These are phyloP conservation scores for Backusella mclennaniae DNA, from an alignment of 192 early-diverging fungal genomes.

Conservation along the genomic window DNA sequence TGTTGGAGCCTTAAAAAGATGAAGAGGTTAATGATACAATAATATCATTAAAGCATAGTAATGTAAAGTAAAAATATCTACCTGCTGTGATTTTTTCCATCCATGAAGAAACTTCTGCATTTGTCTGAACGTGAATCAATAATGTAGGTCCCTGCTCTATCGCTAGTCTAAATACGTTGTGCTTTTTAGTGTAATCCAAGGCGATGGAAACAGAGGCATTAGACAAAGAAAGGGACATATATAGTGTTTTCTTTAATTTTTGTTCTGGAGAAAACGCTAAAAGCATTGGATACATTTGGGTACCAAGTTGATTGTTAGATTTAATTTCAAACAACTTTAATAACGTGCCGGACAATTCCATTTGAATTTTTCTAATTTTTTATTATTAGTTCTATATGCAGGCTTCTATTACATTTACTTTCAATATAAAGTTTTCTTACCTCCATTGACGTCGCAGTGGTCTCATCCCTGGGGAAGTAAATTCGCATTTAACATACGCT, in stretches of 20 bases:
- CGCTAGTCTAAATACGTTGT: slow-evolving; percentile 11
- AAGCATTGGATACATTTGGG: neutral
- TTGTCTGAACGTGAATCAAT: slow-evolving; percentile 8
- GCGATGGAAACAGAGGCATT: neutral
- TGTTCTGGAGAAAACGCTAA: neutral
- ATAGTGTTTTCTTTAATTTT: neutral
- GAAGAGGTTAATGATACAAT: neutral
- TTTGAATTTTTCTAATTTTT: neutral
- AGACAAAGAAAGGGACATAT: neutral
- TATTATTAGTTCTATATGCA: neutral
- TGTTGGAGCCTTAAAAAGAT: slow-evolving; percentile 2
- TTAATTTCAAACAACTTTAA: slow-evolving; percentile 14
- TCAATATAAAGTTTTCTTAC: neutral
- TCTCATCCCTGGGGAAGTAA: neutral
- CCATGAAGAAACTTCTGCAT: slow-evolving; percentile 13
- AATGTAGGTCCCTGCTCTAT: slow-evolving; percentile 8
- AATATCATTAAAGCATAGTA: neutral
- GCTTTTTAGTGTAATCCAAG: slow-evolving; percentile 16
- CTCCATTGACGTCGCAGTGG: slow-evolving; percentile 6
- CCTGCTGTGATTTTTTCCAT: slow-evolving; percentile 22
- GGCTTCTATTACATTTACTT: neutral
- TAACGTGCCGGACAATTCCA: slow-evolving; percentile 20
- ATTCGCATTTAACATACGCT: slow-evolving; percentile 11
- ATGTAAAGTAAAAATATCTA: neutral
- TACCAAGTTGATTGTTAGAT: neutral